A percentile compares a stretch with the other conserved stretches of the same genome.
These are phyloP conservation scores for Candida alai DNA, from an alignment of 805 yeast genomes.

Conservation along the genomic window DNA sequence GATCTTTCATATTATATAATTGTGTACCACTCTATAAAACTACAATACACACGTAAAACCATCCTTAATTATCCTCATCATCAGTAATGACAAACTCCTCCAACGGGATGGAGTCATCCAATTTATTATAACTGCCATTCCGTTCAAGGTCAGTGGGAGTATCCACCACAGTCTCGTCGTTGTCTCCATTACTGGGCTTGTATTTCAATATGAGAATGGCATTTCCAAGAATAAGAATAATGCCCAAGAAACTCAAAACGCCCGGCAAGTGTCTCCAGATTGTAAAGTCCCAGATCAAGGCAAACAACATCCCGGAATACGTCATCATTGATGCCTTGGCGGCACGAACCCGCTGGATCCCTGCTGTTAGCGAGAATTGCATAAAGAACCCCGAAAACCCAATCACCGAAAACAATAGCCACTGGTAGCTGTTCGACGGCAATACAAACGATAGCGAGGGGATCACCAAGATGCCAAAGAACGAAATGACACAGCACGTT, in stretches of 20 bases:
- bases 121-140: slow-evolving; percentile 9
- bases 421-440: slow-evolving; percentile 62
- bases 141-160: slow-evolving; percentile 7
- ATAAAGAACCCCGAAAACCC: slow-evolving; percentile 79
- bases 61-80: slow-evolving; percentile 12
- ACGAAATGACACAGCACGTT: slow-evolving; percentile 52
- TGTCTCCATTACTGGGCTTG: slow-evolving; percentile 12
- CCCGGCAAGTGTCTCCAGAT: slow-evolving; percentile 76
- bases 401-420: slow-evolving; percentile 57
- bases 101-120: slow-evolving; percentile 18
- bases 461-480: slow-evolving; percentile 45
- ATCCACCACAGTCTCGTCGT: slow-evolving; percentile 5
- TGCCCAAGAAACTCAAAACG: slow-evolving; percentile 64
- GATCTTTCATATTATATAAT: no score
- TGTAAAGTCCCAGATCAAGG: slow-evolving; percentile 67
- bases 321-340: slow-evolving; percentile 71
- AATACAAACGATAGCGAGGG: slow-evolving; percentile 59
- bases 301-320: slow-evolving; percentile 75
- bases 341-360: slow-evolving; percentile 77
- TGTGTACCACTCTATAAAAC: no score
- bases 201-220: slow-evolving; percentile 49
- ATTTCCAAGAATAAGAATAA: slow-evolving; percentile 58
- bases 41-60: no score
- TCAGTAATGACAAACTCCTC: slow-evolving; percentile 27
- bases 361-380: slow-evolving; percentile 78